These are phyloP conservation scores for Fusarium sp. DNA, from an alignment of 2,329 filamentous ascomycete species.

Conservation along the genomic window DNA sequence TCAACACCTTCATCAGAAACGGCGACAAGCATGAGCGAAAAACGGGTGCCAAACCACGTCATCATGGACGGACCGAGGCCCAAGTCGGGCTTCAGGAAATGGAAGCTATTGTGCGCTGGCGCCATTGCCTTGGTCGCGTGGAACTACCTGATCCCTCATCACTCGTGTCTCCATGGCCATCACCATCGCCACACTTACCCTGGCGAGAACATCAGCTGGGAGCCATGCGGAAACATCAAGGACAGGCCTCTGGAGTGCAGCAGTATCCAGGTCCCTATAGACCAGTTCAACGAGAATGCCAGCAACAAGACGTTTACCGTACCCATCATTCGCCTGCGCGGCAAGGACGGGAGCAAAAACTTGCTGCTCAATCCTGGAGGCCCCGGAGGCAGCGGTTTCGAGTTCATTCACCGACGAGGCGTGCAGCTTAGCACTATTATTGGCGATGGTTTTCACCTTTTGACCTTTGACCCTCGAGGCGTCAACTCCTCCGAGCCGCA, in stretches of 20 bases:
- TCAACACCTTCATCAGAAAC: no score
- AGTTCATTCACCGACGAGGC: conserved; percentile 55
- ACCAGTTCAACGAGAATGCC: conserved; percentile 59
- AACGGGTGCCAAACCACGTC: not conserved
- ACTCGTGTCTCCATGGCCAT: conserved; percentile 25
- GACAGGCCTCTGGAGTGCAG: conserved; percentile 59
- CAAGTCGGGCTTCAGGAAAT: conserved; percentile 16
- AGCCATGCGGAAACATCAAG: conserved; percentile 56
- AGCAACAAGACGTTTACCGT: conserved; percentile 60
- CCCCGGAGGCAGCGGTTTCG: conserved; percentile 61
- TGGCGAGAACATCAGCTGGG: conserved; percentile 52
- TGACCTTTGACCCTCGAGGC: conserved; percentile 65
- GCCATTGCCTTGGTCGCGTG: conserved; percentile 16
- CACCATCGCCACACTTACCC: conserved; percentile 14
- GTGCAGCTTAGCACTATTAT: conserved; percentile 53
- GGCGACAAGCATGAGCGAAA: conserved; percentile 33
- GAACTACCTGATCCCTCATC: conserved; percentile 25
- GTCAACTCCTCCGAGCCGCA: conserved; percentile 51
- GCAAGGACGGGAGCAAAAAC: conserved; percentile 59
- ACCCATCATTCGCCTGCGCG: conserved; percentile 62
- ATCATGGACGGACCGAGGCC: not conserved
- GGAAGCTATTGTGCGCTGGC: conserved; percentile 30
- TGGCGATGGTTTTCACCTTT: conserved; percentile 62
- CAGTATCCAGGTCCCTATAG: conserved; percentile 62
- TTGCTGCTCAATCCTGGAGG: conserved; percentile 65